These are phyloP conservation scores for Glycine tomentella DNA, from an alignment of 306 rosid genomes.

Conservation along the genomic window DNA sequence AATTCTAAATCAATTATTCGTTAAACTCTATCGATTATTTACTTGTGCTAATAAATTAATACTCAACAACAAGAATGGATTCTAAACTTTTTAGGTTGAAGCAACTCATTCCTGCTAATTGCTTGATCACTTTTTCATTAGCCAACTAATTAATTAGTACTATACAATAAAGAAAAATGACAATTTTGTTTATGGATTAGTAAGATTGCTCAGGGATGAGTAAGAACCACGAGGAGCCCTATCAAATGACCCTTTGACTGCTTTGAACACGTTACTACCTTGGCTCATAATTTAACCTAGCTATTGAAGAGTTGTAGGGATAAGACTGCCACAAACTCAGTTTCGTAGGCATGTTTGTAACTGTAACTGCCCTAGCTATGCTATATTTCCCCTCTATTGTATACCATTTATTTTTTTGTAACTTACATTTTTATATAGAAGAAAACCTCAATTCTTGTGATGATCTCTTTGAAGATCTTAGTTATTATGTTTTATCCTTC, in stretches of 20 bases:
- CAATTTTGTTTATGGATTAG: background rate
- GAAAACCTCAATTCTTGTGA: slow-evolving; percentile 18
- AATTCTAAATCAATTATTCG: too few relatives aligned
- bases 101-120: too few relatives aligned
- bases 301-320: background rate
- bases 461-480: slow-evolving; percentile 8
- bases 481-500: slow-evolving; percentile 16
- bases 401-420: too few relatives aligned
- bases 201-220: background rate
- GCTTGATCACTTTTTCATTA: too few relatives aligned
- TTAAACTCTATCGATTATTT: too few relatives aligned
- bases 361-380: background rate
- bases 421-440: background rate
- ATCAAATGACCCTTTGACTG: background rate
- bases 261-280: background rate
- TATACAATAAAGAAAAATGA: background rate
- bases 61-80: too few relatives aligned
- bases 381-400: background rate
- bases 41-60: too few relatives aligned
- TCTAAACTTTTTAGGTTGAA: too few relatives aligned
- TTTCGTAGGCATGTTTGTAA: slow-evolving; percentile 12
- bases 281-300: background rate
- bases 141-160: too few relatives aligned
- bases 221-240: background rate
- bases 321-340: background rate